A percentile compares a stretch with the other conserved stretches of the same genome.
Conservation (phyloP, 108 stramenopile species). For the Bacterosira constricta region DNA sequence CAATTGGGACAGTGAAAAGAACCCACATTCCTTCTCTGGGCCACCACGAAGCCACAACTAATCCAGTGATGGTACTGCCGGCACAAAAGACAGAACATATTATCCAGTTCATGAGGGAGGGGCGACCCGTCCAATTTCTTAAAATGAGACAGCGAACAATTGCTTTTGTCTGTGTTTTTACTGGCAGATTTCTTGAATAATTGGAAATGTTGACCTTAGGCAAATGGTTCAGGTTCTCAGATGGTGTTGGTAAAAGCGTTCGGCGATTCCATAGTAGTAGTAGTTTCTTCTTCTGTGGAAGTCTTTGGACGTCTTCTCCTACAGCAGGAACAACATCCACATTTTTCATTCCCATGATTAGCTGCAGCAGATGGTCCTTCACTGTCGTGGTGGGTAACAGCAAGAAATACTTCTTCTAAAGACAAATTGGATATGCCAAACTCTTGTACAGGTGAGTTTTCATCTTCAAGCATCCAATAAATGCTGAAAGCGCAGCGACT, state of each 20-base stretch:
- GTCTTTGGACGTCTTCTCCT: slow-evolving; percentile 1
- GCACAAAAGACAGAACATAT: slow-evolving; percentile 23
- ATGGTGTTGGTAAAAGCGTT: background rate
- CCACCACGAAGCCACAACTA: slow-evolving; percentile 19
- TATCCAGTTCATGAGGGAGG: slow-evolving; percentile 45
- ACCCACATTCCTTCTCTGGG: background rate
- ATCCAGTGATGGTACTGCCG: slow-evolving; percentile 16
- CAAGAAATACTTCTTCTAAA: slow-evolving; percentile 67
- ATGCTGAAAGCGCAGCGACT: slow-evolving; percentile 35
- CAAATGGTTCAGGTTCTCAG: background rate
- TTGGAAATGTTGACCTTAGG: slow-evolving; percentile 4
- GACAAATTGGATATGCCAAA: slow-evolving; percentile 66
- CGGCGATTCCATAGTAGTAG: background rate
- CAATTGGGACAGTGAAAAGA: slow-evolving; percentile 25
- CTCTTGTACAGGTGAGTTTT: slow-evolving; percentile 42
- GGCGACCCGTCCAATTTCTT: slow-evolving; percentile 46
- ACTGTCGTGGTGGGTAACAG: slow-evolving; percentile 39
- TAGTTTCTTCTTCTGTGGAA: background rate
- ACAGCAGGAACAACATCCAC: slow-evolving; percentile 35
- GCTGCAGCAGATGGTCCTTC: background rate
- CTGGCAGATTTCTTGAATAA: slow-evolving; percentile 35
- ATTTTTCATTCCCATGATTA: background rate
- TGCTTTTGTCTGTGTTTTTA: slow-evolving; percentile 32
- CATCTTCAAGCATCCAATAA: slow-evolving; percentile 55
- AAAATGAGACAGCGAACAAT: slow-evolving; percentile 18